Evolutionary conservation across 305 asterid genomes (phyloP), one percentile per base, ranked within the genome.

Genomic region (Rubia balearica): DNA sequence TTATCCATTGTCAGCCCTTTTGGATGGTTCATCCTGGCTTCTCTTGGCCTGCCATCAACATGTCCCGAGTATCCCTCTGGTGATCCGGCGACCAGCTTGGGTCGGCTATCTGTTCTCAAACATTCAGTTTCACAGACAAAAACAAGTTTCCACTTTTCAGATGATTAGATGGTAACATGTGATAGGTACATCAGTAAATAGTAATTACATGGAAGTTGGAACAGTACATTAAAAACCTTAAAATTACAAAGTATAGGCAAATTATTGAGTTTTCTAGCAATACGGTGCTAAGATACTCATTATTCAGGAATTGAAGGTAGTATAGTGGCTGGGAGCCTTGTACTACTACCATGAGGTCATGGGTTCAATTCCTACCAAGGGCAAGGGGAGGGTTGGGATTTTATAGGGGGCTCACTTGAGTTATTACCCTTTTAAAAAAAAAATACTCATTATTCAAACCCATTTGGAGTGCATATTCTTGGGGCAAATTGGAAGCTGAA

Each of bases 1-100:
- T 86, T 94, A 66, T 94, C 99, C 69, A 88, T 68, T 0, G 99
- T 75, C 33, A 91, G 82, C 40, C 99, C 99, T 80, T 89, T 91
- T 1, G 99, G 99, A 75, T 82, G 96, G 82, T 91, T 85, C 93
- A 94, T 69, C 80, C 90, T 83, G 38, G 98, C 95, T 82, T 89
- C 96, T 73, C 96, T 85, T 75, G 85, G 84, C 87, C 75, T 91
- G 74, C 98, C 99, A 61, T 94, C 99, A 10, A 94, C 89, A 75
- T 94, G 99, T 1, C 99, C 98, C 0, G 88, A 75, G 82, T 91
- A 81, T 66, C 99, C 99, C 79, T 89, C 97, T 0, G 95, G 83
- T 21, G 99, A 94, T 78, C 98, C 98, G 12, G 89, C 86, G 22
- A 91, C 81, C 86, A 94, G 68, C 86, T 85, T 91, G 45, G 99